phyloP scores from a whole-genome alignment of 208 protist species.

The Crithidia thermophila region DNA sequence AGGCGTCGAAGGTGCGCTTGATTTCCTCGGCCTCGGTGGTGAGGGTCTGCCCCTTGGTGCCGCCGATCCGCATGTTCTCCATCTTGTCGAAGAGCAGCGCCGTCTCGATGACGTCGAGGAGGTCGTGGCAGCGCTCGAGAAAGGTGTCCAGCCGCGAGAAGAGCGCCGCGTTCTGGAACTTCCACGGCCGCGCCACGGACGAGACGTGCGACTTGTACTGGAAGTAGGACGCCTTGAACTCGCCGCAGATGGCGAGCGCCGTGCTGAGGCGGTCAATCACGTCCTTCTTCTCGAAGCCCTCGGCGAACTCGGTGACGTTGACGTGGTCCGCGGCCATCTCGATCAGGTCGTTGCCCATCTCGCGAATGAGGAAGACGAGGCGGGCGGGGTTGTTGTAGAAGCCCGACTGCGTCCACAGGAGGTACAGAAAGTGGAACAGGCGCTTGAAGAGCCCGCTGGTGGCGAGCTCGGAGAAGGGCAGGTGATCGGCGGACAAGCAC shows the following conservation, averaged over 20 bases:
- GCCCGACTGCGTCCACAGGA: constrained; percentile 94
- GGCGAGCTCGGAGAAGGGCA: constrained; percentile 81
- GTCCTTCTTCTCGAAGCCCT: constrained; percentile 94
- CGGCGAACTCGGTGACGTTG: constrained; percentile 90
- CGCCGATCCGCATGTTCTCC: constrained; percentile 96
- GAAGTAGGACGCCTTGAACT: constrained; percentile 95
- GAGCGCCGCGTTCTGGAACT: constrained; percentile 94
- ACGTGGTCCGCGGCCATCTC: constrained; percentile 90
- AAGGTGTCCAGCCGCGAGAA: constrained; percentile 96
- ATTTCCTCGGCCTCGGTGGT: constrained; percentile 91
- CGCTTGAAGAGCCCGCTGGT: constrained; percentile 84
- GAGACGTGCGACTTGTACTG: constrained; percentile 92
- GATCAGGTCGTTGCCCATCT: constrained; percentile 97
- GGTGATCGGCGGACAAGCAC: constrained; percentile 51
- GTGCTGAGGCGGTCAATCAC: constrained; percentile 90
- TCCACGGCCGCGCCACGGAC: constrained; percentile 88
- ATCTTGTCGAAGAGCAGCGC: constrained; percentile 96
- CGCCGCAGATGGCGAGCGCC: constrained; percentile 85
- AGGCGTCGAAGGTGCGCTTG: constrained; percentile 85
- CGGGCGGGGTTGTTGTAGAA: constrained; percentile 94
- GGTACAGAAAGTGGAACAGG: constrained; percentile 93
- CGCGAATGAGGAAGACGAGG: constrained; percentile 94
- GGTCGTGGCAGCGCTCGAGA: constrained; percentile 96
- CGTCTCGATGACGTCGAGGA: constrained; percentile 95
- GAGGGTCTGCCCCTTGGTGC: constrained; percentile 92